phyloP scores from a whole-genome alignment of 2,329 filamentous ascomycete genomes.

The Alternaria longipes region DNA sequence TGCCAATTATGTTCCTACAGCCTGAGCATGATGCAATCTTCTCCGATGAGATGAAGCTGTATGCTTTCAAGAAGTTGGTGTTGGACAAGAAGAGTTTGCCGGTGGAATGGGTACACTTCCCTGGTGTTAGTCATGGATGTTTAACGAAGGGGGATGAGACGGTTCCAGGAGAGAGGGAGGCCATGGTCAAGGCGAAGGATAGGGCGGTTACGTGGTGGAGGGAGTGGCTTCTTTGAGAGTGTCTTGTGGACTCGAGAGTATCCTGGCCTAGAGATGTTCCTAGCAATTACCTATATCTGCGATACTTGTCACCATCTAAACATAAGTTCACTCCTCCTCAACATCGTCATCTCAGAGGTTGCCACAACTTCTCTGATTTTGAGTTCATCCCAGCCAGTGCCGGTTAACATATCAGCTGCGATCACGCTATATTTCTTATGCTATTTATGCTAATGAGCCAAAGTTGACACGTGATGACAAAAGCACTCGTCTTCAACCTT shows the following conservation, averaged over 20 bases:
- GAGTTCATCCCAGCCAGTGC: neutral
- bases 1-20: conserved; percentile 31
- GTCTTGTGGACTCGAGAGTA: neutral
- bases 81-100: conserved; percentile 25
- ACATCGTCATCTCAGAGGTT: too few relatives aligned
- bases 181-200: conserved; percentile 32
- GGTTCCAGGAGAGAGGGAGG: conserved; percentile 27
- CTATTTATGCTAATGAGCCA: too few relatives aligned
- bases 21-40: conserved; percentile 34
- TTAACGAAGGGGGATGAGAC: conserved; percentile 28
- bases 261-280: too few relatives aligned
- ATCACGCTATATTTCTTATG: neutral
- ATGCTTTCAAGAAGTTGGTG: conserved; percentile 28
- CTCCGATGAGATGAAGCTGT: conserved; percentile 33
- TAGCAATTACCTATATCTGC: too few relatives aligned
- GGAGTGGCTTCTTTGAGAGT: conserved; percentile 15
- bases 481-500: conserved; percentile 14
- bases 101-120: conserved; percentile 37
- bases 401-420: fast-evolving
- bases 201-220: conserved; percentile 21
- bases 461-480: neutral
- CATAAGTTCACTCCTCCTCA: too few relatives aligned
- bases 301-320: too few relatives aligned
- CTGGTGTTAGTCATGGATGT: conserved; percentile 35
- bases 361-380: neutral